Conservation (phyloP, 208 protist species). For the Crithidia expoeki region DNA sequence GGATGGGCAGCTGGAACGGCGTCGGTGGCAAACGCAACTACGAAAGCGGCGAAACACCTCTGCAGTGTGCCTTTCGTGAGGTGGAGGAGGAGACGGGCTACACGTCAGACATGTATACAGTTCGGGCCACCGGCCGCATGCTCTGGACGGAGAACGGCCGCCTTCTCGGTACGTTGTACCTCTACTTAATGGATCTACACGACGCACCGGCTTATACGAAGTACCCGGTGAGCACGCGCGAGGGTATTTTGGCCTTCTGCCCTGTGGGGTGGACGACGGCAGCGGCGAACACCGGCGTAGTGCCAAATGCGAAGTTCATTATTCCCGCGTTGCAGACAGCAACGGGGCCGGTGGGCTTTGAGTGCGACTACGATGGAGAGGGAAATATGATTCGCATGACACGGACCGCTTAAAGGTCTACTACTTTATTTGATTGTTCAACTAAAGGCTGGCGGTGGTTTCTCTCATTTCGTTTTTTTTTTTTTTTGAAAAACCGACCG, state of each 20-base stretch:
- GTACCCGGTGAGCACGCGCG: neutral
- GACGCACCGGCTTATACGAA: neutral
- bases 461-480: no score
- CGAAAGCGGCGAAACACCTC: neutral
- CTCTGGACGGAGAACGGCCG: neutral
- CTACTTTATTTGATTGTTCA: no score
- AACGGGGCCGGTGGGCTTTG: neutral
- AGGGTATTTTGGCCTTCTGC: conserved; percentile 7
- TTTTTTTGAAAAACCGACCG: no score
- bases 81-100: conserved; percentile 8
- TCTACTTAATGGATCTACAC: conserved; percentile 11
- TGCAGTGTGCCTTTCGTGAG: conserved; percentile 6
- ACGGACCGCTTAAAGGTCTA: neutral
- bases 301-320: neutral
- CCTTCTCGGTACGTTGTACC: neutral
- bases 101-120: neutral
- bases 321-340: conserved; percentile 1
- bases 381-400: neutral
- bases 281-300: neutral
- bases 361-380: conserved; percentile 7
- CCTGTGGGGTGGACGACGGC: neutral
- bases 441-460: no score
- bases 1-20: conserved; percentile 18
- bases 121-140: conserved; percentile 9
- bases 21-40: conserved; percentile 9